Conservation (phyloP, 768 basidiomycete species). For the Clathrus columnatus region DNA sequence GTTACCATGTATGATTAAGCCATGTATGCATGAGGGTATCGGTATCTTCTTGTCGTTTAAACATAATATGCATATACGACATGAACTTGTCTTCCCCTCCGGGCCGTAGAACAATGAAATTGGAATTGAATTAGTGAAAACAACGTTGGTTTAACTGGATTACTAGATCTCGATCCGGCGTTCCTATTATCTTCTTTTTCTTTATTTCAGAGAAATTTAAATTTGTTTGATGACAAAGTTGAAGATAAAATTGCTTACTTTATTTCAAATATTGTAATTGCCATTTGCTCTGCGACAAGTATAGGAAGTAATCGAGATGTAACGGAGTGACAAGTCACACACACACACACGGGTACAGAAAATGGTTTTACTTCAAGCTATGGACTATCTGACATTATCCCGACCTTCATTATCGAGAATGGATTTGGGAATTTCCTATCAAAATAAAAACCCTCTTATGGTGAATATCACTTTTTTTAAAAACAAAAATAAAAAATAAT, state of each 20-base stretch:
- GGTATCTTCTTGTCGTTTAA: background rate
- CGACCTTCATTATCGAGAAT: conserved; percentile 46
- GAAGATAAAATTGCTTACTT: no score
- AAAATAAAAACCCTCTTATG: conserved; percentile 55
- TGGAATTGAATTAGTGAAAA: background rate
- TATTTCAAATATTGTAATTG: no score
- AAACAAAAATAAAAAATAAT: conserved; percentile 9
- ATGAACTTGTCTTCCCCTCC: background rate
- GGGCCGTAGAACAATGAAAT: background rate
- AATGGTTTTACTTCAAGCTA: background rate
- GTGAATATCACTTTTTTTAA: conserved; percentile 28
- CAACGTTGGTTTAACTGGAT: background rate
- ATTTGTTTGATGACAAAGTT: no score
- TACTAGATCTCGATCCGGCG: conserved; percentile 1
- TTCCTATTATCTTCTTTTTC: background rate
- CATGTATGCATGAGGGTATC: background rate
- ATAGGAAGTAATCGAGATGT: no score
- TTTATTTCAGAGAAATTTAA: no score
- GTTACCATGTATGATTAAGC: background rate
- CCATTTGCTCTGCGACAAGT: no score
- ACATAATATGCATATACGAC: background rate
- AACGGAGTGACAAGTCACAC: no score
- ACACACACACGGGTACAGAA: no score
- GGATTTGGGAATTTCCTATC: conserved; percentile 47
- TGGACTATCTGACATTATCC: background rate